These are phyloP conservation scores for Ophiostoma ulmi DNA, from an alignment of 2,329 filamentous ascomycete species.

Conservation along the genomic window DNA sequence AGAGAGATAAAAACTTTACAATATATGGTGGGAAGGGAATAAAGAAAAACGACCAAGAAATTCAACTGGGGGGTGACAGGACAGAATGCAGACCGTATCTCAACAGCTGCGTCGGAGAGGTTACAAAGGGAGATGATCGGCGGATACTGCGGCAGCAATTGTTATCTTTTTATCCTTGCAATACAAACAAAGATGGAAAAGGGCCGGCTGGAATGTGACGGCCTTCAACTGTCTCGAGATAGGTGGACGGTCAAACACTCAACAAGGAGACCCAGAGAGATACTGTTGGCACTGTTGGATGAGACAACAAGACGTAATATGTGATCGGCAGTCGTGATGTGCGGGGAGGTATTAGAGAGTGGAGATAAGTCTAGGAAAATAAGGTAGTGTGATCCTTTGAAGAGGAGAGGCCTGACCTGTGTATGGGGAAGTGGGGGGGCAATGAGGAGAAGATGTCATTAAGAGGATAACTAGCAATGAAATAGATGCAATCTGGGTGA, in stretches of 20 bases:
- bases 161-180: not conserved
- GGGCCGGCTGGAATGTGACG: not conserved
- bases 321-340: constrained; percentile 7
- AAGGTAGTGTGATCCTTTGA: not conserved
- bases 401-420: not conserved
- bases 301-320: not conserved
- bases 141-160: not conserved
- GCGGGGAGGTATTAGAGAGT: not conserved
- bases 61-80: not conserved
- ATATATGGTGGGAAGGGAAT: not conserved
- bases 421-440: not conserved
- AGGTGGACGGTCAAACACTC: not conserved
- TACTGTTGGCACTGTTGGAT: not conserved
- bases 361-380: not conserved
- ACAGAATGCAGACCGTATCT: not conserved
- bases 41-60: not conserved
- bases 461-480: not conserved
- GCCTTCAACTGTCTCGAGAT: not conserved
- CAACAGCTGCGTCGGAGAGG: not conserved
- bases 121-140: not conserved
- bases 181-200: not conserved
- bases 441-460: not conserved
- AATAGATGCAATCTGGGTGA: not conserved
- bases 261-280: not conserved
- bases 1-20: not conserved